These are phyloP conservation scores for Ciborinia camelliae DNA, from an alignment of 2,329 filamentous ascomycete genomes.

Conservation along the genomic window DNA sequence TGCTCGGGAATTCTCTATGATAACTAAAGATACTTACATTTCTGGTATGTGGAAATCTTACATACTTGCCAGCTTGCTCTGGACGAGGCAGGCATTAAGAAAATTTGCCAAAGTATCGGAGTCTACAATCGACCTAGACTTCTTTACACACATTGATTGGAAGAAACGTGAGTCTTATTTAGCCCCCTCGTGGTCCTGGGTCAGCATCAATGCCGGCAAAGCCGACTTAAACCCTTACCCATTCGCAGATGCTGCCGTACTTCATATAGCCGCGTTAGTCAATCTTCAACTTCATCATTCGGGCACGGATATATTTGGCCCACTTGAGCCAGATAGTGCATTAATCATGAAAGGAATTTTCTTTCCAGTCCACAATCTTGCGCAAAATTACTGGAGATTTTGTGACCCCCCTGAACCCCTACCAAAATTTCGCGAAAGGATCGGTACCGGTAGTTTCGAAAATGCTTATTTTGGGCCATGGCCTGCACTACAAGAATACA, in stretches of 20 bases:
- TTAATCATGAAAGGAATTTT: constrained; percentile 12
- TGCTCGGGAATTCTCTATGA: constrained; percentile 17
- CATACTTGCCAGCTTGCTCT: constrained; percentile 15
- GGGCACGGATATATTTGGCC: constrained; percentile 11
- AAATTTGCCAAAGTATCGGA: background rate
- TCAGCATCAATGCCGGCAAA: constrained; percentile 21
- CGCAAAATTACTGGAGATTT: constrained; percentile 14
- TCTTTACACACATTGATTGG: constrained; percentile 16
- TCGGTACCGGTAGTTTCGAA: background rate
- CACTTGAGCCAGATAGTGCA: constrained; percentile 9
- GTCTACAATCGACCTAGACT: background rate
- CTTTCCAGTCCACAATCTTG: constrained; percentile 12
- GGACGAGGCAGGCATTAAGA: constrained; percentile 11
- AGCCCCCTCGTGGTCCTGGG: constrained; percentile 24
- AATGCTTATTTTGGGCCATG: background rate
- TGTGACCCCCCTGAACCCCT: constrained; percentile 3
- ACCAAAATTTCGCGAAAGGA: background rate
- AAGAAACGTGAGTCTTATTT: constrained; percentile 16
- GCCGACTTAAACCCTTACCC: constrained; percentile 4
- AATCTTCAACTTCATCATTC: constrained; percentile 8
- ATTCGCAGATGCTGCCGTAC: constrained; percentile 4
- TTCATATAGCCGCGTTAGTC: constrained; percentile 18
- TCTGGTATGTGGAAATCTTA: constrained; percentile 21
- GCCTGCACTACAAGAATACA: constrained; percentile 17
- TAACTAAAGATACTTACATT: constrained; percentile 21